Evolutionary conservation across 306 rosid species (phyloP), one percentile per base, ranked within the genome.

Genomic region (Cercis canadensis): DNA sequence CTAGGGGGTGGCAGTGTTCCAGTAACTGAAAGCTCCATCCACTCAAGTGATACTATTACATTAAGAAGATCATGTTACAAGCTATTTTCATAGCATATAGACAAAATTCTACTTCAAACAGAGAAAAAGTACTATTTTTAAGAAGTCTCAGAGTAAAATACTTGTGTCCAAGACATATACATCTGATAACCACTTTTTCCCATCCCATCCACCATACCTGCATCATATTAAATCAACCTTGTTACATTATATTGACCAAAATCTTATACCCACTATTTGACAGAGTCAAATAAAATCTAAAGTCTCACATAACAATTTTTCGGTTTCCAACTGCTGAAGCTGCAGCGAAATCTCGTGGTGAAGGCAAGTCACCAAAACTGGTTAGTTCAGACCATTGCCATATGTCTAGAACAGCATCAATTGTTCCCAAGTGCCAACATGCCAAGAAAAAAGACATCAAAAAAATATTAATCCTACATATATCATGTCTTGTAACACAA

Each of bases 161-260:
- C 98, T 94, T 71, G 98, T 90, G 81, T 94, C 97, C 87, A 94
- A 74, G 76, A 90, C 89, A 80, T 82, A 94, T 44, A 90, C 97
- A 80, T 94, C 97, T 7, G 98, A 88, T 72, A 94, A 66, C 97
- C 98, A 94, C 84, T 85, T 94, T 74, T 90, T 94, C 33, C 98
- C 98, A 70, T 94, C 98, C 98, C 98, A 94, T 62, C 98, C 98
- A 66, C 98, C 98, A 81, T 81, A 87, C 96, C 98, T 94, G 84
- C 75, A 84, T 60, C 74, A 75, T 49, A 59, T 69, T 50, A 31
- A 70, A 64, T 58, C 51, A 36, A 33, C 41, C 74, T 59, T 65
- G 54, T 32, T 9, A 77, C 65, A 64, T 54, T 17, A 40, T 51
- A 45, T 41, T 45, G 45, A 78, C 49, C 65, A 68, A 72, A 46